phyloP scores from a whole-genome alignment of 768 basidiomycete species.

The Gymnopilus junonius region DNA sequence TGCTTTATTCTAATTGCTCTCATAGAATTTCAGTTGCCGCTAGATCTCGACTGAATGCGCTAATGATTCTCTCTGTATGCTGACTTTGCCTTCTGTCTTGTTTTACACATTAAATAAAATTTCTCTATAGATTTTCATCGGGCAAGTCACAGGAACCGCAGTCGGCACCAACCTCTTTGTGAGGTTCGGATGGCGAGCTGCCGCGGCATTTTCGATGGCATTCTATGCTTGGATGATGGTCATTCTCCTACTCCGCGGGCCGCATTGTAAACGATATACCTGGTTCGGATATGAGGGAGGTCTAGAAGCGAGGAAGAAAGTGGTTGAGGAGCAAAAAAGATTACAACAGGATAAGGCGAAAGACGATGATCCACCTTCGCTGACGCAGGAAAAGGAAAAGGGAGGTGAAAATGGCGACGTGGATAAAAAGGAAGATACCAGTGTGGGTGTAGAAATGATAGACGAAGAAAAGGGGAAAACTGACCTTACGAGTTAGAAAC shows the following conservation, averaged over 20 bases:
- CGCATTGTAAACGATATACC: slow-evolving; percentile 58
- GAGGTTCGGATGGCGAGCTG: slow-evolving; percentile 69
- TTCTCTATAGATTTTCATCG: slow-evolving; percentile 60
- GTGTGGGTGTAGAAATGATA: not conserved
- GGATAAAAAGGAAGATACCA: not conserved
- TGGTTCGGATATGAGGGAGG: slow-evolving; percentile 75
- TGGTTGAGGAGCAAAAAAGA: slow-evolving; percentile 24
- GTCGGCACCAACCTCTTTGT: slow-evolving; percentile 77
- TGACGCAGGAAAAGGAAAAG: not conserved
- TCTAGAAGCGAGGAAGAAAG: slow-evolving; percentile 43
- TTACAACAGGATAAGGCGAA: slow-evolving; percentile 9
- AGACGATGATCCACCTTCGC: not conserved
- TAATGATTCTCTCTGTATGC: slow-evolving; percentile 70
- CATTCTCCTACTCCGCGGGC: slow-evolving; percentile 68
- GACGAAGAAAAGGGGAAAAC: slow-evolving; percentile 1
- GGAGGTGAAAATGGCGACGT: not conserved
- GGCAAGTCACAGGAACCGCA: slow-evolving; percentile 83
- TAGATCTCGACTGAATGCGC: slow-evolving; percentile 75
- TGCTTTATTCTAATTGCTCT: slow-evolving; percentile 8
- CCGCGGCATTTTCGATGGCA: slow-evolving; percentile 62
- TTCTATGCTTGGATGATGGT: slow-evolving; percentile 59
- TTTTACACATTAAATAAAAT: not conserved
- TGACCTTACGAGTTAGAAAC: not conserved
- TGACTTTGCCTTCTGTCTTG: not conserved
- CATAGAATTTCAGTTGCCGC: slow-evolving; percentile 49